These are phyloP conservation scores for Beauveria australis DNA, from an alignment of 2,329 filamentous ascomycete genomes.

Conservation along the genomic window DNA sequence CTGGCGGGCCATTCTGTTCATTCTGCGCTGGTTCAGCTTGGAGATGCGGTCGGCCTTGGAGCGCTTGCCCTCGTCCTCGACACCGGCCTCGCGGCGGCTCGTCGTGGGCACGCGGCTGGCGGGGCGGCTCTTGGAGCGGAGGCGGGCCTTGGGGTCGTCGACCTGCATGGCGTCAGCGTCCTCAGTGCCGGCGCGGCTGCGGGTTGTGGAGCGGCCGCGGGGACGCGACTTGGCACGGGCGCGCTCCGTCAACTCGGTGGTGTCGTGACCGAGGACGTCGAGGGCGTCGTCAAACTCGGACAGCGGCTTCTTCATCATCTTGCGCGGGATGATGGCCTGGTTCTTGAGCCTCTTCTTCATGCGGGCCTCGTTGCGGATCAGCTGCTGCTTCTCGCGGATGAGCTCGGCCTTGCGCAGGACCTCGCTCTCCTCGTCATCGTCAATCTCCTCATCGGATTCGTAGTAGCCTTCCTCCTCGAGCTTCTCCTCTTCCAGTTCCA, in stretches of 20 bases:
- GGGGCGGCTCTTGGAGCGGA: conserved; percentile 63
- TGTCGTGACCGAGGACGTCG: conserved; percentile 78
- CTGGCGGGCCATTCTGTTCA: conserved; percentile 96
- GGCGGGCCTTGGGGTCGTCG: conserved; percentile 44
- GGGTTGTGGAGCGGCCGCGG: conserved; percentile 62
- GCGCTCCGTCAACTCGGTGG: conserved; percentile 63
- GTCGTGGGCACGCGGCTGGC: conserved; percentile 39
- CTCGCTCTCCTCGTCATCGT: conserved; percentile 83
- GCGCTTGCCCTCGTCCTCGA: conserved; percentile 57
- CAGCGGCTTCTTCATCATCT: conserved; percentile 69
- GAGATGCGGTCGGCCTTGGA: conserved; percentile 76
- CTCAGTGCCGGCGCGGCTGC: conserved; percentile 54
- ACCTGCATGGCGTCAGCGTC: conserved; percentile 71
- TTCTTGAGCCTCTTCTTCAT: conserved; percentile 98
- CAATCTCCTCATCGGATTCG: conserved; percentile 72
- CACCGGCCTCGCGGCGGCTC: conserved; percentile 70
- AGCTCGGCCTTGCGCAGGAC: conserved; percentile 85
- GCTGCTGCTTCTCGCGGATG: conserved; percentile 86
- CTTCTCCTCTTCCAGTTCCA: conserved; percentile 93
- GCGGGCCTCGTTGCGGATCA: conserved; percentile 89
- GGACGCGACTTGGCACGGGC: conserved; percentile 56
- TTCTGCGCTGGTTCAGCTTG: conserved; percentile 93
- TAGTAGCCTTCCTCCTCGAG: conserved; percentile 91
- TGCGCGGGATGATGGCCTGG: conserved; percentile 83
- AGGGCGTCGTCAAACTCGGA: conserved; percentile 82